Evolutionary conservation across 2,329 filamentous ascomycete species (phyloP), one percentile per base, ranked within the genome.

Genomic region (Gnomoniopsis smithogilvyi): DNA sequence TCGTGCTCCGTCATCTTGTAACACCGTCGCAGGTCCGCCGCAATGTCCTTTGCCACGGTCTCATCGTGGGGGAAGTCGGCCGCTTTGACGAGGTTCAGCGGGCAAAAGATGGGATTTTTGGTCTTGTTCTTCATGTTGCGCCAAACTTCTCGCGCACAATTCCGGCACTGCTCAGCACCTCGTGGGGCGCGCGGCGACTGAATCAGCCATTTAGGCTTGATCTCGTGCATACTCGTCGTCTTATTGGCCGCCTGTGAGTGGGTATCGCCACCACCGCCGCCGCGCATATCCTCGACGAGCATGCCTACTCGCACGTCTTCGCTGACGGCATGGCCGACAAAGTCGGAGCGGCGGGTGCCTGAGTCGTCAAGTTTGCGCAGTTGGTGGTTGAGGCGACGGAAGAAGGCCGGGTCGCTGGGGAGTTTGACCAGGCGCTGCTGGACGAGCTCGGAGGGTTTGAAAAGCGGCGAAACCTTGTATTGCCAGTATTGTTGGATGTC

Each of bases 161-260:
- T 92, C 34, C 91, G 85, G 73, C 91, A 95, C 53, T 89, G 80
- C 53, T 77, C 81, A 45, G 89, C 83, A 30, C 75, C 72, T 0
- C 69, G 26, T 1, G 90, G 91, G 0, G 90, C 90, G 41, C 84
- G 86, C 3, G 87, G 89, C 2, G 90, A 93, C 70, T 92, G 90
- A 10, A 80, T 75, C 26, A 95, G 81, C 91, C 91, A 95, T 73
- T 95, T 95, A 15, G 91, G 90, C 70, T 95, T 95, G 74, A 94
- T 89, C 70, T 94, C 89, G 58, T 90, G 75, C 34, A 89, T 54
- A 34, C 19, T 55, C 24, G 50, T n/a, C 33, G 24, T 11, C 21
- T 26, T 34, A 19, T 15, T 17, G 21, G 26, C 2, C 15, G 24
- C 14, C 38, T 10, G 19, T 3, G 43, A 15, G 38, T n/a, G 17